Percentiles rank a stretch among this genome's conserved stretches.
phyloP scores from a whole-genome alignment of 2,329 filamentous ascomycete genomes.

The Sclerotinia sclerotiorum region DNA sequence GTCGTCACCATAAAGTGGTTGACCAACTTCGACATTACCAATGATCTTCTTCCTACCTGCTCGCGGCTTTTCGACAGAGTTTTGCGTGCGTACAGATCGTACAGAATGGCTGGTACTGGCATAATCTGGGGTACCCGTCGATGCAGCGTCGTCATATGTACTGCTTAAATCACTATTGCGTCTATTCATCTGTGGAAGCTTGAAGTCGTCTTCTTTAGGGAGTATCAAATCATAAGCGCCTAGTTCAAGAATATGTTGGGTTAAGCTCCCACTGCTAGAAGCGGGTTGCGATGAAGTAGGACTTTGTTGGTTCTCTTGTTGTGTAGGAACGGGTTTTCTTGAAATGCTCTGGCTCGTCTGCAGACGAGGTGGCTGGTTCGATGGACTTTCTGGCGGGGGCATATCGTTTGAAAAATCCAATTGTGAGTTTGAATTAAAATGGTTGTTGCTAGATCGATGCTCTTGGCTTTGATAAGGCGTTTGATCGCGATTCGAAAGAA shows the following conservation, averaged over 20 bases:
- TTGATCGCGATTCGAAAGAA: constrained; percentile 26
- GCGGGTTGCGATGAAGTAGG: constrained; percentile 43
- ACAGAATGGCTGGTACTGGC: constrained; percentile 56
- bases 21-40: constrained; percentile 45
- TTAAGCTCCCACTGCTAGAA: constrained; percentile 45
- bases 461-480: constrained; percentile 26
- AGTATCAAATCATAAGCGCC: constrained; percentile 48
- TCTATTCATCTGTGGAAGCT: constrained; percentile 36
- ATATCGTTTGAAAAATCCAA: constrained; percentile 24
- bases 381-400: constrained; percentile 1
- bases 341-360: constrained; percentile 46
- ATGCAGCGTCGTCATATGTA: constrained; percentile 61
- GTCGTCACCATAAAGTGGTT: constrained; percentile 45
- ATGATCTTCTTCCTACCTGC: constrained; percentile 80
- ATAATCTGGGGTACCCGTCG: constrained; percentile 71
- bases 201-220: constrained; percentile 25
- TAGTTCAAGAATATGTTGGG: constrained; percentile 47
- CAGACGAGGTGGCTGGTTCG: constrained; percentile 31
- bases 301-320: constrained; percentile 43
- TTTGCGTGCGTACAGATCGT: constrained; percentile 41
- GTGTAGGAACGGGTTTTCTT: constrained; percentile 54
- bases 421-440: constrained; percentile 29
- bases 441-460: background rate
- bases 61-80: constrained; percentile 64
- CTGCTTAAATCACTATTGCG: constrained; percentile 44